Evolutionary conservation across 2,329 filamentous ascomycete genomes (phyloP), one percentile per base, ranked within the genome.

Genomic region (Didymosphaeria variabile): DNA sequence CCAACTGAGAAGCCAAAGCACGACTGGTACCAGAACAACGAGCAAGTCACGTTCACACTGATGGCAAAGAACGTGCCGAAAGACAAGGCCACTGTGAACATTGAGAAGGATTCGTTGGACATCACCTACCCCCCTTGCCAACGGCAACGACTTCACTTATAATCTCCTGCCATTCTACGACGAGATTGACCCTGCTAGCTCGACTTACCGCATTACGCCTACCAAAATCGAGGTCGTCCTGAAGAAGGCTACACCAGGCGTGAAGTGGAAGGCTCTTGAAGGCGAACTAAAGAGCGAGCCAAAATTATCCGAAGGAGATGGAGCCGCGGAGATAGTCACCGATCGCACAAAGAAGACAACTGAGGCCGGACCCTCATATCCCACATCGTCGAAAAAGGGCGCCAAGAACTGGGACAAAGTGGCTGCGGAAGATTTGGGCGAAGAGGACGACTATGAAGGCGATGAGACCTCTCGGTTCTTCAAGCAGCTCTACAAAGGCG

Each of bases 391-490:
- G 13, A 90, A 89, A 63, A 85, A 81, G 1, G 94, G 94, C 0
- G 88, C 91, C 3, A 97, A 97, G 80, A 87, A 99, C 79, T 99
- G 95, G 95, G 95, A 99, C 75, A 91, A 89, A 64, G 74, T 97
- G 1, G 88, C 85, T 8, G 78, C 80, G 1, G 82, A 83, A 0
- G 84, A 86, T 1, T 70, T 74, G 10, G 79, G 80, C 32, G 84
- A 87, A 0, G 88, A 85, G 13, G 84, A 86, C n/a, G 79, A 82
- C 31, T 81, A 83, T 6, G 62, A 80, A 23, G 85, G 84, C 1
- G 88, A 90, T 61, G 87, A 90, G 31, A 88, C 93, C 9, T 91
- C 96, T 70, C 75, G 79, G 12, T 98, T 97, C 81, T 99, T 99
- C 84, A 95, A 96, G 84, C 89, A 91, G 72, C 83, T 99, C 1